Base-by-base conservation (phyloP, 2,329 filamentous ascomycete genomes). In the Ilyonectria mors-panacis region DNA sequence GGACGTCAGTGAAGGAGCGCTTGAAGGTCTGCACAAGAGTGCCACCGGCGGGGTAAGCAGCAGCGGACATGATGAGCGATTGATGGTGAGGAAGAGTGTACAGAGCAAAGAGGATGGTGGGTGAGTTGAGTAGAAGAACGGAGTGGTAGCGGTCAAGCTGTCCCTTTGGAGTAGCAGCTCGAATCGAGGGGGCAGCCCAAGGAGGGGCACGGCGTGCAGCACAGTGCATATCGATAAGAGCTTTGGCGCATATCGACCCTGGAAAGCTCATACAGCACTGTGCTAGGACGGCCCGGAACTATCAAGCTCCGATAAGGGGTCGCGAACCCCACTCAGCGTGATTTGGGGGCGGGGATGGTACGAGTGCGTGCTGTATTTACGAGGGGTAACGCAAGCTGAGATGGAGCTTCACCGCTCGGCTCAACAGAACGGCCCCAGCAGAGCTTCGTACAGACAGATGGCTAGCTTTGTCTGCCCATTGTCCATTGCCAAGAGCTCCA, bases 1-100 rank as follows among this genome's bases (percentile, higher is more conserved):
- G 91, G 61, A 98, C 95, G 75, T 95, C 89, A 71, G 88, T 86
- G 85, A 97, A 99, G 76, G 93, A 95, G 80, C 88, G 88, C 85
- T 93, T 93, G 82, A 97, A 87, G 75, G 91, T 93, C 80, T 97
- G 91, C 83, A 98, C 92, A 85, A 95, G 94, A 76, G 94, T 97
- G 76, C 88, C 88, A 72, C 90, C 92, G 55, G 88, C 82, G 63
- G 92, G 90, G 73, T 87, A 84, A 57, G 81, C 77, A 67, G 80
- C 77, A 74, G 84, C 77, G 70, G 88, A 84, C 88, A 91, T 91
- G 77, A 76, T 84, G 75, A 70, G 66, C 63, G 59, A 62, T 33
- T 45, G 65, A 57, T 68, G 55, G 53, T 45, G 39, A 66, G 30
- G 39, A 58, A 42, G 64, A 57, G 57, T 50, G 37, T 59, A 63